These are phyloP conservation scores for Anisodus tanguticus DNA, from an alignment of 257 asterid genomes.

Conservation along the genomic window DNA sequence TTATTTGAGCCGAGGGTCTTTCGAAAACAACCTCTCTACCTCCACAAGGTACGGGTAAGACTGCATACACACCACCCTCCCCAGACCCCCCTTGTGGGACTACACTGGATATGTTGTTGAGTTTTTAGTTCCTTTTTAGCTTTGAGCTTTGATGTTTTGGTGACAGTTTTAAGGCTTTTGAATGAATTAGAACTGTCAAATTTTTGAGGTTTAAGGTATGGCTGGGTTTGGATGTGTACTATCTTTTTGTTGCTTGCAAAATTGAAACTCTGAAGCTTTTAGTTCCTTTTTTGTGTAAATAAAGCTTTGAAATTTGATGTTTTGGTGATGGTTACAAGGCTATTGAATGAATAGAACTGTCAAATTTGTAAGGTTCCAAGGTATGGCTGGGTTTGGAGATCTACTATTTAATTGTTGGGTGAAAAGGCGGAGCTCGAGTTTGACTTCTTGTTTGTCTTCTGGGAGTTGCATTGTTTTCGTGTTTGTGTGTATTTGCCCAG, in stretches of 20 bases:
- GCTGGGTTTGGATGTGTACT: neutral
- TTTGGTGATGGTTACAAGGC: neutral
- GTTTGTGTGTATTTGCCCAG: neutral
- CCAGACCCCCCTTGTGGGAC: no score
- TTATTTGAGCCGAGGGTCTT: no score
- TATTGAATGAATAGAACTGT: neutral
- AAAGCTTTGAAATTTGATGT: neutral
- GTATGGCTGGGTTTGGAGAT: neutral
- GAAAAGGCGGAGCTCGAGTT: conserved; percentile 4
- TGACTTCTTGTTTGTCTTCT: neutral
- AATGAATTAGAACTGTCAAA: neutral
- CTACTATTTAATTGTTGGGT: neutral
- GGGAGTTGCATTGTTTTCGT: conserved; percentile 3
- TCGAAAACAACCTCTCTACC: no score
- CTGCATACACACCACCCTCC: no score
- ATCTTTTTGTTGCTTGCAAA: neutral
- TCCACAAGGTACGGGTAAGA: no score
- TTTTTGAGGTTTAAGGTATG: neutral
- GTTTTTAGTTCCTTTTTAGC: neutral
- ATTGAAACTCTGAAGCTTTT: neutral
- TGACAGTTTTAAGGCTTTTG: neutral
- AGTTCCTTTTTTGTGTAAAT: neutral
- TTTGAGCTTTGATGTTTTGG: neutral
- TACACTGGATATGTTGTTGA: no score
- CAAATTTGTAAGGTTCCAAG: neutral